These are phyloP conservation scores for Yamadazyma sp. DNA, from an alignment of 1,139 yeast species.

Conservation along the genomic window DNA sequence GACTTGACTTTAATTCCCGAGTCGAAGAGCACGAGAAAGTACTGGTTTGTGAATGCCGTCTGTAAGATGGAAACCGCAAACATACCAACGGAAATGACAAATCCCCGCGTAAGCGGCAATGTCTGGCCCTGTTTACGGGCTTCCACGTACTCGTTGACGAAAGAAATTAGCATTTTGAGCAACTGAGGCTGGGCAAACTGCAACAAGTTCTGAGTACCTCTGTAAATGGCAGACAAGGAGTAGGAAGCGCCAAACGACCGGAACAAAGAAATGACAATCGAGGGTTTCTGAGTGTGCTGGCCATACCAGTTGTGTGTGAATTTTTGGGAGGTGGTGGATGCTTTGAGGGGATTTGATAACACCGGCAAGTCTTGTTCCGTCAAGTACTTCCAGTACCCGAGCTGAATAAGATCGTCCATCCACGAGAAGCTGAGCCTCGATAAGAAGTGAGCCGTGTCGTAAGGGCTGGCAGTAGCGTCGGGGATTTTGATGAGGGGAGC, in stretches of 20 bases:
- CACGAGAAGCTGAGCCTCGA: slow-evolving; percentile 81
- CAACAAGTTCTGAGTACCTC: slow-evolving; percentile 65
- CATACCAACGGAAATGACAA: slow-evolving; percentile 26
- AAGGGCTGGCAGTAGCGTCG: slow-evolving; percentile 46
- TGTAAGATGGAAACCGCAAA: slow-evolving; percentile 24
- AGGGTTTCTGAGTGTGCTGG: slow-evolving; percentile 3
- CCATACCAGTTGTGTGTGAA: slow-evolving; percentile 23
- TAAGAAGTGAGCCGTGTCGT: slow-evolving; percentile 78
- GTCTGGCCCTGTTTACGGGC: slow-evolving; percentile 4
- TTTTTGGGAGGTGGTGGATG: slow-evolving; percentile 17
- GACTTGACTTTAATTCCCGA: slow-evolving; percentile 20
- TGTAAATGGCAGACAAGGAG: slow-evolving; percentile 31
- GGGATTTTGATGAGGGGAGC: neutral
- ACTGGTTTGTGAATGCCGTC: slow-evolving; percentile 26
- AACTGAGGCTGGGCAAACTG: slow-evolving; percentile 29
- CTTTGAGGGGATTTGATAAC: slow-evolving; percentile 17
- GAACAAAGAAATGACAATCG: slow-evolving; percentile 12
- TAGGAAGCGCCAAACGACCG: slow-evolving; percentile 17
- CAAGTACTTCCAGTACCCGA: slow-evolving; percentile 72
- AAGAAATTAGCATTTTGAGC: slow-evolving; percentile 28
- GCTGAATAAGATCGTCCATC: slow-evolving; percentile 89
- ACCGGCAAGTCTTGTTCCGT: slow-evolving; percentile 47
- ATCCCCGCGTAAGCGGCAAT: slow-evolving; percentile 30
- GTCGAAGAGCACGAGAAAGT: slow-evolving; percentile 19
- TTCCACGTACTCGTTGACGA: slow-evolving; percentile 12